phyloP scores from a whole-genome alignment of 305 asterid genomes.

The Fraxinus floribunda region DNA sequence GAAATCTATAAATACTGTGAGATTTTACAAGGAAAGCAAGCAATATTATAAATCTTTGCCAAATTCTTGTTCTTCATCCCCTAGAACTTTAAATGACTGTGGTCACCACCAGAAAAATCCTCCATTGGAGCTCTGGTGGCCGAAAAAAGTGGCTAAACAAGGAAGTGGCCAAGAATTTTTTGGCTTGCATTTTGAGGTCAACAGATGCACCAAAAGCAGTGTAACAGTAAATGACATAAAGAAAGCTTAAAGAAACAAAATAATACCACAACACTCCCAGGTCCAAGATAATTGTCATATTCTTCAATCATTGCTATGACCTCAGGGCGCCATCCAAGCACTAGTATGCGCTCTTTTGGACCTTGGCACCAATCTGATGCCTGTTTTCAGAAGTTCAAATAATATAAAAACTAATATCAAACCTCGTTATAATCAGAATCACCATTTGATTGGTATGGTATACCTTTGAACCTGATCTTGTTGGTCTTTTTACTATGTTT shows the following conservation, averaged over 20 bases:
- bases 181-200: background rate
- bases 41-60: background rate
- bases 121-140: background rate
- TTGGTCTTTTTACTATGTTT: slow-evolving; percentile 70
- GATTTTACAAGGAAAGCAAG: background rate
- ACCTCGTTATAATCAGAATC: slow-evolving; percentile 19
- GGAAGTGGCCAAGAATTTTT: background rate
- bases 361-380: slow-evolving; percentile 70
- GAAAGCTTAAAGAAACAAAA: background rate
- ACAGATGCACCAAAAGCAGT: background rate
- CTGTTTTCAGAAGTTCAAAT: slow-evolving; percentile 38
- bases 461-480: slow-evolving; percentile 83
- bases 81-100: background rate
- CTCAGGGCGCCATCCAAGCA: slow-evolving; percentile 95
- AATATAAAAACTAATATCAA: slow-evolving; percentile 24
- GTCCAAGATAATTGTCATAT: slow-evolving; percentile 92
- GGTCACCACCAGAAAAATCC: background rate
- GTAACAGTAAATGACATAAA: background rate
- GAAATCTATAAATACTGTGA: background rate
- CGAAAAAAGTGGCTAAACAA: background rate
- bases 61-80: background rate
- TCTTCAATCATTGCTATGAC: slow-evolving; percentile 87
- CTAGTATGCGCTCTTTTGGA: slow-evolving; percentile 77
- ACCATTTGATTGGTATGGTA: slow-evolving; percentile 15
- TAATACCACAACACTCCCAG: slow-evolving; percentile 85